Percentiles rank a stretch among this genome's conserved stretches.
Evolutionary conservation across 371 early-diverging fungal species (phyloP).

Genomic region (Mortierella sp.): DNA sequence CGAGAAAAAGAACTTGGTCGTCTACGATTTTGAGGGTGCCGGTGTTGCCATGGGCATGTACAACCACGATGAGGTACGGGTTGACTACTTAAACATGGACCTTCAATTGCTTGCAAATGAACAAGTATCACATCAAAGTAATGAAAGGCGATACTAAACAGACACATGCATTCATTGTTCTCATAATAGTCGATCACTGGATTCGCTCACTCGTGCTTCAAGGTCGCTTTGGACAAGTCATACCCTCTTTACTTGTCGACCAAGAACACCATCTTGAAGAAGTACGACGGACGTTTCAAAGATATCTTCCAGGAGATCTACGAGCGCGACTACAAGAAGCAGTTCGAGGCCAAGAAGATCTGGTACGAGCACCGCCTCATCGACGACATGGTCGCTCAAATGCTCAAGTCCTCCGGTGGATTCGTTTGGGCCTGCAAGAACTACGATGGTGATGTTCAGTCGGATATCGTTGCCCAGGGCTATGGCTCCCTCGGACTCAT

Average conservation of each 20-base stretch:
- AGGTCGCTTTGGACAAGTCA: constrained; percentile 86
- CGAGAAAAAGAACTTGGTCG: constrained; percentile 68
- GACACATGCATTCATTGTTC: background rate
- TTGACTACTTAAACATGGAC: background rate
- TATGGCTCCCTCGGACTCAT: constrained; percentile 91
- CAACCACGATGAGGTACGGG: constrained; percentile 77
- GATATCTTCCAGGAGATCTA: constrained; percentile 93
- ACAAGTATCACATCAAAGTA: background rate
- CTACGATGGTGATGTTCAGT: constrained; percentile 94
- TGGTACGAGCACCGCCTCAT: constrained; percentile 97
- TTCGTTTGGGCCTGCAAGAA: constrained; percentile 96
- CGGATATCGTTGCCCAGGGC: constrained; percentile 93
- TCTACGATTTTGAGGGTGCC: constrained; percentile 82
- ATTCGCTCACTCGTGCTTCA: constrained; percentile 93
- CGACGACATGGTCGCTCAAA: constrained; percentile 98
- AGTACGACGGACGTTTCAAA: constrained; percentile 97
- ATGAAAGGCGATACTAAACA: background rate
- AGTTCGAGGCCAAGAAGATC: constrained; percentile 78
- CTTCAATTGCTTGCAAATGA: background rate
- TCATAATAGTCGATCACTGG: constrained; percentile 79
- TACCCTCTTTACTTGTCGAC: constrained; percentile 93
- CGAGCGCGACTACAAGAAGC: constrained; percentile 72
- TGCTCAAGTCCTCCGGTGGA: constrained; percentile 91
- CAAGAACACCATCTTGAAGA: constrained; percentile 95
- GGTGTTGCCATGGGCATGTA: constrained; percentile 96